phyloP scores from a whole-genome alignment of 2,329 filamentous ascomycete genomes.

The Dothiorella sarmentorum region DNA sequence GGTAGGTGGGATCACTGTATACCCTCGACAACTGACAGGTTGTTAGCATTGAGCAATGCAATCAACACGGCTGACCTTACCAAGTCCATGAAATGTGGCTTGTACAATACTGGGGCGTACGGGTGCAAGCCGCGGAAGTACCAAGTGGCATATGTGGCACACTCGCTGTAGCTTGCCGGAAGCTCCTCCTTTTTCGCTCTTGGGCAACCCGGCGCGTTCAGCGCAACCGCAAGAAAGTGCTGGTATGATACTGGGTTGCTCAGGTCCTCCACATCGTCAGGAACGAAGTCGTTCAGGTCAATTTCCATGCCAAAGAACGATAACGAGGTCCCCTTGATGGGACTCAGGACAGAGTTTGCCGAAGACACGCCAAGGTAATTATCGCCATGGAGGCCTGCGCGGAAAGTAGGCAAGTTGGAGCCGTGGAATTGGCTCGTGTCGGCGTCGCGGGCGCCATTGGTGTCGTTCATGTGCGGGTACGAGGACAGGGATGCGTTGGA shows the following conservation, averaged over 20 bases:
- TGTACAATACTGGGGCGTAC: conserved; percentile 74
- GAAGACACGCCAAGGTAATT: conserved; percentile 64
- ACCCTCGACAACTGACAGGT: conserved; percentile 43
- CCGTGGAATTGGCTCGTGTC: conserved; percentile 25
- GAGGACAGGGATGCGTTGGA: conserved; percentile 21
- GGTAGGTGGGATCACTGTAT: conserved; percentile 66
- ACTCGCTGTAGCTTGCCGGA: conserved; percentile 16
- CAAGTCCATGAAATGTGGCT: conserved; percentile 66
- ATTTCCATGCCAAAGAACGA: conserved; percentile 77
- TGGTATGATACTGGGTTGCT: conserved; percentile 62
- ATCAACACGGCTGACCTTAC: conserved; percentile 43
- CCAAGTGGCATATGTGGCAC: conserved; percentile 61
- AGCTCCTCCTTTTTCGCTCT: conserved; percentile 16
- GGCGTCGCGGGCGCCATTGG: conserved; percentile 17
- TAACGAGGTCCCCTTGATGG: conserved; percentile 72
- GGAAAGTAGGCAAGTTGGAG: conserved; percentile 43
- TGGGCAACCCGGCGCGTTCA: conserved; percentile 40
- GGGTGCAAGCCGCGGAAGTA: conserved; percentile 70
- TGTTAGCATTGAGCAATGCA: neutral
- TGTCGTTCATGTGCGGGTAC: conserved; percentile 24
- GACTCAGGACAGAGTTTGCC: conserved; percentile 64
- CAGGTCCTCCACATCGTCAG: conserved; percentile 61
- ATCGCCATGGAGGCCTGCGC: conserved; percentile 51
- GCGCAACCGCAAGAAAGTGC: conserved; percentile 63
- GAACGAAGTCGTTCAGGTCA: conserved; percentile 70